phyloP scores from a whole-genome alignment of 2,329 filamentous ascomycete genomes.

The Fusarium coffeatum region DNA sequence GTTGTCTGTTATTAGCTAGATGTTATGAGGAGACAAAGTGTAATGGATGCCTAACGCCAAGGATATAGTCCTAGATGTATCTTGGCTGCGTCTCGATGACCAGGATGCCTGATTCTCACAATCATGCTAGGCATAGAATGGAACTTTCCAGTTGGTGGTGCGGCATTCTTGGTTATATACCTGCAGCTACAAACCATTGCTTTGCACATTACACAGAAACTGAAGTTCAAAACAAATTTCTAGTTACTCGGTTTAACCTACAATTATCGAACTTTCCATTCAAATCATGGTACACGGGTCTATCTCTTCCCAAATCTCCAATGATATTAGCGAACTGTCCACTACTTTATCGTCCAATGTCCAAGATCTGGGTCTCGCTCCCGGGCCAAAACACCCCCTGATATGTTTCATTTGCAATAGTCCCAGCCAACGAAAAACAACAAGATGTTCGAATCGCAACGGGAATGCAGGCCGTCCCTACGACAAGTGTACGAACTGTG shows the following conservation, averaged over 20 bases:
- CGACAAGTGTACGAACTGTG: neutral
- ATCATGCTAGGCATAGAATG: neutral
- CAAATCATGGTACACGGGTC: too few species aligned
- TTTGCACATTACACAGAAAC: too few species aligned
- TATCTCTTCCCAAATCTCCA: too few species aligned
- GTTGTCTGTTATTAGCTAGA: neutral
- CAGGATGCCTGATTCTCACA: neutral
- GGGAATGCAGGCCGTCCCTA: neutral
- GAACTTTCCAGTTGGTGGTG: neutral
- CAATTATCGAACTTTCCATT: too few species aligned
- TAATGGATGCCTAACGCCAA: neutral
- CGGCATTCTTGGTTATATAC: too few species aligned
- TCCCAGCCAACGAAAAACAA: neutral
- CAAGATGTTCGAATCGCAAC: neutral
- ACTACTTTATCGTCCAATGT: neutral
- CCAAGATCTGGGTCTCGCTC: neutral
- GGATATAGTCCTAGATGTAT: neutral
- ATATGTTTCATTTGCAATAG: neutral
- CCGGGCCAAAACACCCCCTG: neutral
- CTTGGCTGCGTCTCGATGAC: neutral
- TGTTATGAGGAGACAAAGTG: neutral
- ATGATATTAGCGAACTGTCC: too few species aligned
- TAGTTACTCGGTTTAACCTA: too few species aligned
- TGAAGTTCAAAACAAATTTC: too few species aligned
- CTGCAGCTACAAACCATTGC: too few species aligned